Percentiles rank a stretch among this genome's conserved stretches.
Conservation (phyloP, 179 eudicot species). For the Silene noctiflora region DNA sequence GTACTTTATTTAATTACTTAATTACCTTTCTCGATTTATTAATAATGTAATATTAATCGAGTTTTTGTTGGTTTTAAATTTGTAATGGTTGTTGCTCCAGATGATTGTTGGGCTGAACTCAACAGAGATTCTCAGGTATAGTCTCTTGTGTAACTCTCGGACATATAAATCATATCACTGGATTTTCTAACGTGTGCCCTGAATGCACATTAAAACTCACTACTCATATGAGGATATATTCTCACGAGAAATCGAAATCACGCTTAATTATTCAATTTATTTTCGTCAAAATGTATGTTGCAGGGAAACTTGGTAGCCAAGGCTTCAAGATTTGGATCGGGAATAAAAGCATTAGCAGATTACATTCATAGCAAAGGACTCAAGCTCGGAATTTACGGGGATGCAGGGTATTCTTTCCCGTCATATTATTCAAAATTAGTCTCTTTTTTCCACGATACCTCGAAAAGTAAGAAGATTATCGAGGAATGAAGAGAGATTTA, state of each 20-base stretch:
- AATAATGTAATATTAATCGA: background rate
- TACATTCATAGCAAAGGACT: conserved; percentile 76
- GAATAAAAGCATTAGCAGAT: conserved; percentile 81
- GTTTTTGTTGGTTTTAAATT: background rate
- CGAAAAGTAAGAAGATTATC: background rate
- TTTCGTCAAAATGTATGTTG: background rate
- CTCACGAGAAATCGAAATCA: too few relatives aligned
- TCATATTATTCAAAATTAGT: background rate
- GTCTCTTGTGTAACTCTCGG: background rate
- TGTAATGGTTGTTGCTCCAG: conserved; percentile 26
- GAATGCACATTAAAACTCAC: too few relatives aligned
- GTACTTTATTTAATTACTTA: conserved; percentile 33
- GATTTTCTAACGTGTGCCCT: too few relatives aligned
- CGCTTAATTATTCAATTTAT: too few relatives aligned
- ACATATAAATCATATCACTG: too few relatives aligned
- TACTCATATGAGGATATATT: too few relatives aligned
- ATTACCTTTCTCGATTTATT: background rate
- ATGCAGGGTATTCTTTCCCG: conserved; percentile 49
- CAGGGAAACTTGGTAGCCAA: conserved; percentile 61
- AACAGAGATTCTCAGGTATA: conserved; percentile 61
- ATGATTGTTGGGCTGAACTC: conserved; percentile 89
- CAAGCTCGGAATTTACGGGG: conserved; percentile 71
- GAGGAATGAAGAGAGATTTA: background rate
- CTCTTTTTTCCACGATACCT: too few relatives aligned
- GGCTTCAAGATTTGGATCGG: conserved; percentile 67